Evolutionary conservation across 805 yeast genomes (phyloP).

Genomic region (Metschnikowia continentalis): DNA sequence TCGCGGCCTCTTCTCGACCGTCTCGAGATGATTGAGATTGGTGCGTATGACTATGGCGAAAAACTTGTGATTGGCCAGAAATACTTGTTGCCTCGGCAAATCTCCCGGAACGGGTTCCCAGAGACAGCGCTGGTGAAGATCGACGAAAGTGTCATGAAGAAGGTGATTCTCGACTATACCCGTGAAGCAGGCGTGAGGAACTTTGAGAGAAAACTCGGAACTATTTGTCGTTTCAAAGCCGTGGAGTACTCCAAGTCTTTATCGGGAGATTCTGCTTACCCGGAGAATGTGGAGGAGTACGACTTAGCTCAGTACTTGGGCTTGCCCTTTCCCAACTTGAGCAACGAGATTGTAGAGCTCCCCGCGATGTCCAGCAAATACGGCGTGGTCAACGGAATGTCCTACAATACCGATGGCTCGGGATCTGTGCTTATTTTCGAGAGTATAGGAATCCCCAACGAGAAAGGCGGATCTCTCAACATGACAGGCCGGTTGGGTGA

Average conservation of each 20-base stretch:
- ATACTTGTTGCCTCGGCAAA: slow-evolving; percentile 73
- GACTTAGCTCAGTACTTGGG: slow-evolving; percentile 72
- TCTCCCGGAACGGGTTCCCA: slow-evolving; percentile 60
- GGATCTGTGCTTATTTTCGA: slow-evolving; percentile 82
- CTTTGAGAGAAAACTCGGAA: slow-evolving; percentile 69
- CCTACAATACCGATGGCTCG: slow-evolving; percentile 82
- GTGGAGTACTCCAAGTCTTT: slow-evolving; percentile 52
- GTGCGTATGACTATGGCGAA: slow-evolving; percentile 78
- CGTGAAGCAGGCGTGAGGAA: slow-evolving; percentile 85
- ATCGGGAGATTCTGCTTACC: slow-evolving; percentile 23
- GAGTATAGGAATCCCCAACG: slow-evolving; percentile 59
- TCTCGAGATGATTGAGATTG: slow-evolving; percentile 73
- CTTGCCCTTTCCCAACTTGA: slow-evolving; percentile 44
- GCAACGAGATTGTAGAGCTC: slow-evolving; percentile 30
- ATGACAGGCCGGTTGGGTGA: slow-evolving; percentile 83
- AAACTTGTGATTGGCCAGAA: slow-evolving; percentile 66
- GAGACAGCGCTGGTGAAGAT: slow-evolving; percentile 38
- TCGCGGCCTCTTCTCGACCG: slow-evolving; percentile 78
- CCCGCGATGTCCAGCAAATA: slow-evolving; percentile 48
- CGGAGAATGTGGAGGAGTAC: slow-evolving; percentile 40
- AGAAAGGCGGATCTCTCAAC: slow-evolving; percentile 36
- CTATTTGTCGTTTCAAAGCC: slow-evolving; percentile 78
- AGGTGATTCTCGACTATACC: slow-evolving; percentile 65
- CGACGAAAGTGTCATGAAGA: slow-evolving; percentile 51
- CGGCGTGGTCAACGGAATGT: slow-evolving; percentile 84